Evolutionary conservation across 176 grass and related monocot genomes (phyloP), one percentile per base, ranked within the genome.

Genomic region (Areca catechu): DNA sequence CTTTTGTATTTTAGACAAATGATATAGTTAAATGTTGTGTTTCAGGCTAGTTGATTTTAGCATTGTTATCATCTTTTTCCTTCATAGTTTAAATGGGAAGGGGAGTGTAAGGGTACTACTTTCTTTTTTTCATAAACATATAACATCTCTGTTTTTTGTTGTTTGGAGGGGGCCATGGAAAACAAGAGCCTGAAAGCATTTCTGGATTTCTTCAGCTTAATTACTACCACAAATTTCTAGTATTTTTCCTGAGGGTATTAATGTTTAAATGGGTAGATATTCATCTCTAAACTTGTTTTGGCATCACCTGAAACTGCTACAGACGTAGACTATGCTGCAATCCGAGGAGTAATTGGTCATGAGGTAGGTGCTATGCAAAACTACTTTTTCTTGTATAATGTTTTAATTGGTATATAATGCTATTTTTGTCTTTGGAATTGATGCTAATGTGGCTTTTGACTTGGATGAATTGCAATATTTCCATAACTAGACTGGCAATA

Each of bases 401-500:
- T 27, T 27, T 3, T 27, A 3, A 2, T 27, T 27, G 25, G 25
- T 4, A 4, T 27, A 27, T 27, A 27, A 27, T 27, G 5, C 25
- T 27, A 27, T 27, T 27, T 27, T 27, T 27, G 25, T 27, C 5
- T 27, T 4, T 27, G 25, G 25, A 25, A 54, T 72, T 67, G 18
- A 58, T 56, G 34, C 19, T 72, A 37, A 56, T 65, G 53, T 64
- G 47, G 69, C 61, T 77, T 65, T 29, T 61, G 48, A 56, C 25
- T 50, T 61, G 20, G 25, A 72, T 74, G 55, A 71, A 53, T 57
- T 75, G 75, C 93, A 97, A 86, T 97, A 97, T 85, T 97, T 97
- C 72, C 93, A 97, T 68, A 97, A 97, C 81, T 97, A 86, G 93
- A 97, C n/a, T n/a, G n/a, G n/a, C n/a, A n/a, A n/a, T n/a, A n/a